Percentiles rank a stretch among this genome's conserved stretches.
phyloP scores from a whole-genome alignment of 805 yeast genomes.

The Starmerella apis region DNA sequence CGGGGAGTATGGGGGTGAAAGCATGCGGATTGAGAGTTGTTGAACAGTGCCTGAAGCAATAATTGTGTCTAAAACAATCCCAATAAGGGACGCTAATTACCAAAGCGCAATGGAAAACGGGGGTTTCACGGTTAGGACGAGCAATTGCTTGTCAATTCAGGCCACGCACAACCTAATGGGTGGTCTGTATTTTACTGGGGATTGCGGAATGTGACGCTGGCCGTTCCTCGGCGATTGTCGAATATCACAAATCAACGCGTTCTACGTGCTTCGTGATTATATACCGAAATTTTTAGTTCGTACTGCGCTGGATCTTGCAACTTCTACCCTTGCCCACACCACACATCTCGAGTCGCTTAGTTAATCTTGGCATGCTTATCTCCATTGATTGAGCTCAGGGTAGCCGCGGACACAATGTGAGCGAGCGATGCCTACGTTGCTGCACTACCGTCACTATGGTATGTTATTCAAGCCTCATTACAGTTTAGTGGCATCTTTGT shows the following conservation, averaged over 20 bases:
- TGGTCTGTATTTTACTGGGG: conserved; percentile 5
- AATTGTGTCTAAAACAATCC: conserved; percentile 7
- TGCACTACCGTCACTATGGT: not conserved
- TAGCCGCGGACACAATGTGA: not conserved
- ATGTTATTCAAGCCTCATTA: no score
- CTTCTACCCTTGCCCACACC: conserved; percentile 4
- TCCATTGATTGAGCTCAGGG: conserved; percentile 10
- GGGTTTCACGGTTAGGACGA: not conserved
- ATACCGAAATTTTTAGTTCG: conserved; percentile 17
- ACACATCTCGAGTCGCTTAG: conserved; percentile 21
- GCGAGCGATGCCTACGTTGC: not conserved
- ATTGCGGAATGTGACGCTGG: not conserved
- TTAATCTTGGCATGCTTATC: conserved; percentile 16
- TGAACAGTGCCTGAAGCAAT: conserved; percentile 1
- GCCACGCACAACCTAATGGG: conserved; percentile 23
- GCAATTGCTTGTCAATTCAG: conserved; percentile 12
- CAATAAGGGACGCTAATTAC: not conserved
- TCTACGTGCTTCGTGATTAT: conserved; percentile 12
- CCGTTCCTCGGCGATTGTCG: conserved; percentile 1
- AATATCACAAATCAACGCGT: not conserved
- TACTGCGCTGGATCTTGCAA: not conserved
- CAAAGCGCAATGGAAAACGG: not conserved
- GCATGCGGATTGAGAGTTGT: conserved; percentile 22
- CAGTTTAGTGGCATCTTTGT: no score
- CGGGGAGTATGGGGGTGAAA: conserved; percentile 32